Conservation (phyloP, 2,329 filamentous ascomycete genomes). For the Eutypella sp. region DNA sequence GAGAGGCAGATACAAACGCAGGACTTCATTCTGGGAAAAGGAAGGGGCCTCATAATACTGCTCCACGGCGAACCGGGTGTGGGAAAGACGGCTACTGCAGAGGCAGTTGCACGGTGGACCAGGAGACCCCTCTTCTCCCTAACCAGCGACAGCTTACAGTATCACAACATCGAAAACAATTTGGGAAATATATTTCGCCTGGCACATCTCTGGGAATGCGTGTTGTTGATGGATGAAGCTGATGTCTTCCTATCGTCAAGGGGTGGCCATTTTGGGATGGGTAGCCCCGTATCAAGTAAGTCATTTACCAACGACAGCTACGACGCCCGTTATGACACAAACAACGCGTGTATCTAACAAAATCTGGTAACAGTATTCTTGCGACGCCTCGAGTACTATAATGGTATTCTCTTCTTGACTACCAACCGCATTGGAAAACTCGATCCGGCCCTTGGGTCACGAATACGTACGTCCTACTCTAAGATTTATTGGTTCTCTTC, state of each 20-base stretch:
- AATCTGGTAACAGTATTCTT: constrained; percentile 27
- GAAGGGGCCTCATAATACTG: constrained; percentile 1
- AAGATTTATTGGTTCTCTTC: constrained; percentile 31
- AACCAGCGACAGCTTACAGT: constrained; percentile 28
- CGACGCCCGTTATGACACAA: too few species aligned
- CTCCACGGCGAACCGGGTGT: constrained; percentile 6
- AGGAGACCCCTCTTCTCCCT: constrained; percentile 5
- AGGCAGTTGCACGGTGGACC: constrained; percentile 4
- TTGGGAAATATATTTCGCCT: constrained; percentile 39
- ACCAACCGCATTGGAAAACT: background rate
- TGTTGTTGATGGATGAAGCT: constrained; percentile 24
- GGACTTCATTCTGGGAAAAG: constrained; percentile 24
- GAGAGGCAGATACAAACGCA: background rate
- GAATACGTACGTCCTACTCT: constrained; percentile 15
- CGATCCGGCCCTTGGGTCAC: background rate
- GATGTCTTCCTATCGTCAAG: constrained; percentile 22
- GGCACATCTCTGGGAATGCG: constrained; percentile 29
- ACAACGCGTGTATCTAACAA: background rate
- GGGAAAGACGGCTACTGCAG: constrained; percentile 9
- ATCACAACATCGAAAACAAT: constrained; percentile 36
- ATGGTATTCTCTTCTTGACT: background rate
- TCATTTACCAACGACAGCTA: too few species aligned
- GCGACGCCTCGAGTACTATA: constrained; percentile 27
- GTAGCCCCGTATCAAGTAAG: constrained; percentile 23
- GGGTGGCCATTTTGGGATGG: constrained; percentile 23